These are phyloP conservation scores for carrot (Daucus carota) DNA, from an alignment of 129 eudicot genomes.

Conservation along the genomic window DNA sequence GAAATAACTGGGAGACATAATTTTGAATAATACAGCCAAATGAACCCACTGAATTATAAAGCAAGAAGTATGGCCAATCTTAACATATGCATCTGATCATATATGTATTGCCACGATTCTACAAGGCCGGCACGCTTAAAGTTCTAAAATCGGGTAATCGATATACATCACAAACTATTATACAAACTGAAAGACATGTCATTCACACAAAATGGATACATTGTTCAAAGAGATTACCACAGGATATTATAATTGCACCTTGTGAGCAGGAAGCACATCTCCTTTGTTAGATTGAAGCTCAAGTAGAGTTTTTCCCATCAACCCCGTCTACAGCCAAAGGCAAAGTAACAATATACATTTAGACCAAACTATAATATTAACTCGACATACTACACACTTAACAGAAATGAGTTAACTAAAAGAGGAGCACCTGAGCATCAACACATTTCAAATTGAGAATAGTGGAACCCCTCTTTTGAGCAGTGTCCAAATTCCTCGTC, in stretches of 20 bases:
- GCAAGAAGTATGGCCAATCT: background rate
- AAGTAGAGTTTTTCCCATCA: slow-evolving; percentile 88
- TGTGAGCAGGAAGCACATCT: slow-evolving; percentile 93
- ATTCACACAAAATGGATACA: background rate
- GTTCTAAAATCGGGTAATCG: background rate
- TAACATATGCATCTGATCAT: too few relatives aligned
- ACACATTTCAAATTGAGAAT: slow-evolving; percentile 87
- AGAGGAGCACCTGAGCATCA: slow-evolving; percentile 74
- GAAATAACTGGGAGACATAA: slow-evolving; percentile 5
- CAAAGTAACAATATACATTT: background rate
- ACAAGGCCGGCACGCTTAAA: background rate
- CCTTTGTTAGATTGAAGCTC: slow-evolving; percentile 96
- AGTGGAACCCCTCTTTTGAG: slow-evolving; percentile 86
- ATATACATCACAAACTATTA: background rate
- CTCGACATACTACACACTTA: background rate
- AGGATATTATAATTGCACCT: slow-evolving; percentile 34
- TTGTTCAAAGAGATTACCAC: slow-evolving; percentile 7
- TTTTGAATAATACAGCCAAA: background rate
- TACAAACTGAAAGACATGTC: background rate
- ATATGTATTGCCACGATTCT: too few relatives aligned
- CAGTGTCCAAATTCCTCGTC: slow-evolving; percentile 66
- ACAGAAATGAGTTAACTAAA: background rate
- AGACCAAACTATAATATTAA: background rate
- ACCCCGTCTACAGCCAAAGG: slow-evolving; percentile 53
- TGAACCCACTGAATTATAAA: background rate